A percentile compares a stretch with the other conserved stretches of the same genome.
These are phyloP conservation scores for Astrephomene gubernaculifera DNA, from an alignment of 139 green algal species.

Conservation along the genomic window DNA sequence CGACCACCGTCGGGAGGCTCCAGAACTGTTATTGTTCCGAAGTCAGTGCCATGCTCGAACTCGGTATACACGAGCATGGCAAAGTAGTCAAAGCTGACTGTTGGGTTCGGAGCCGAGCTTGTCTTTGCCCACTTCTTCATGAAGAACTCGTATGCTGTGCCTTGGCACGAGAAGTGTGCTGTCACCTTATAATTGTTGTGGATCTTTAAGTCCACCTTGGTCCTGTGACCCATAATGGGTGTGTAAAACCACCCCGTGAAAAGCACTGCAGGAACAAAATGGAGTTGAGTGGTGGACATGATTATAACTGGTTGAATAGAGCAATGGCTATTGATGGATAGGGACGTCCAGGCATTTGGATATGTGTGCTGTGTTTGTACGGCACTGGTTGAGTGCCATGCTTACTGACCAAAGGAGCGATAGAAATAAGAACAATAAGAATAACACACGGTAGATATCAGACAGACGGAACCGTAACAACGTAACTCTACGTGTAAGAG, in stretches of 20 bases:
- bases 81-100: conserved; percentile 9
- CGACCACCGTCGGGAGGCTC: neutral
- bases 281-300: conserved; percentile 2
- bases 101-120: neutral
- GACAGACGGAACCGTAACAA: no score
- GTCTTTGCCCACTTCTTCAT: conserved; percentile 21
- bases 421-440: no score
- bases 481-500: no score
- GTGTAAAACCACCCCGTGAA: conserved; percentile 8
- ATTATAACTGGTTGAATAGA: no score
- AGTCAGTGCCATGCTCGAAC: neutral
- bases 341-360: no score
- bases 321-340: no score
- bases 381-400: no score
- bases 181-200: conserved; percentile 11
- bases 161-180: neutral
- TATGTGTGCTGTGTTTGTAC: no score
- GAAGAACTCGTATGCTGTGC: neutral
- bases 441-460: no score
- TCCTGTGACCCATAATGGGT: neutral
- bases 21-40: conserved; percentile 11
- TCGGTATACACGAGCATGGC: neutral
- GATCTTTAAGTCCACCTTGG: conserved; percentile 13
- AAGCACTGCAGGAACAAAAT: neutral
- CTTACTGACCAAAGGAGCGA: no score